Base-by-base conservation (phyloP, 352 stramenopile species). In the Globisporangium camurandrum region DNA sequence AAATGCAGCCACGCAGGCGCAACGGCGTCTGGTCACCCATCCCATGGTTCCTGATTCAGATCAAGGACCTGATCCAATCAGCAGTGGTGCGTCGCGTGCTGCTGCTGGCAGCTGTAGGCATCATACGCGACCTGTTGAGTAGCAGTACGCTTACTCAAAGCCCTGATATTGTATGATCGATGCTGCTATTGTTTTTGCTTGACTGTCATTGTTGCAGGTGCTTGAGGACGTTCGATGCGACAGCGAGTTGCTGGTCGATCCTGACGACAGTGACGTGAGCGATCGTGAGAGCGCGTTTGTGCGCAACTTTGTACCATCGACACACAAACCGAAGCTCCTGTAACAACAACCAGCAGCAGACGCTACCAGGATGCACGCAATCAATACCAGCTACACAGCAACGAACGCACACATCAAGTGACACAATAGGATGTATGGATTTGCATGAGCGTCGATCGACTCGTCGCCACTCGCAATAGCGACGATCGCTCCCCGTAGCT, bases 21-120 rank as follows among this genome's bases (percentile, higher is more conserved):
- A 61, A 17, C 36, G 57, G 49, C 37, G 37, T 41, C 24, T 76
- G 69, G 69, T 75, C 66, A 24, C 63, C 64, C 24, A 46, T 80
- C 40, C 66, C 64, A 8, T 67, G 46, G 30, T 43, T 60, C 19
- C 36, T 63, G 42, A 24, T 61, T 9, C 40, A 56, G 47, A 55
- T 75, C 43, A 75, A 69, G 48, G 31, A 49, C 16, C 50, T 73
- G 11, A 30, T 81, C 28, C 30, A 42, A n/a, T 69, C 67, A 26
- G 22, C 67, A 23, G 59, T 81, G 67, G 69, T 80, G 60, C 37
- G 56, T 54, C 16, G 24, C 14, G 12, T 46, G 37, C 11, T 42
- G 37, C 2, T 11, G 14, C 40, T 46, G 22, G 22, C 16, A 19
- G 19, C 36, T 9, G 4, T 41, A 19, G 16, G 14, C n/a, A 12